Percentiles rank a stretch among this genome's conserved stretches.
Conservation (phyloP, 2,329 filamentous ascomycete species). For the Acephala macrosclerotiorum region DNA sequence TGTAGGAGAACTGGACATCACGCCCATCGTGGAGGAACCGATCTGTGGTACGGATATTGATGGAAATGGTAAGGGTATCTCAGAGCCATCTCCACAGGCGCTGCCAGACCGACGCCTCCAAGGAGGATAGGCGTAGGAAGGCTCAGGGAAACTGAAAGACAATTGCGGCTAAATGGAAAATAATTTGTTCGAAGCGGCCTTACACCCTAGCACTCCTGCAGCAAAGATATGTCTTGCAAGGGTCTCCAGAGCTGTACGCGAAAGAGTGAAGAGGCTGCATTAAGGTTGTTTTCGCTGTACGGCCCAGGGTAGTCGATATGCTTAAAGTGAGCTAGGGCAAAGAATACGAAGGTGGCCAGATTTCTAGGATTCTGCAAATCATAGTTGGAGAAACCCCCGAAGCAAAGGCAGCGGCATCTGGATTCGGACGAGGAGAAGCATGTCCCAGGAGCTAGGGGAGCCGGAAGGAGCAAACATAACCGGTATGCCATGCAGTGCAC, state of each 20-base stretch:
- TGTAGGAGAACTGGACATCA: slow-evolving; percentile 17
- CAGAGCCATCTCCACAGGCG: slow-evolving; percentile 22
- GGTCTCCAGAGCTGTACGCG: not conserved
- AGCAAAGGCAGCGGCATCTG: not conserved
- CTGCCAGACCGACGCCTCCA: slow-evolving; percentile 11
- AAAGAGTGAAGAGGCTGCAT: not conserved
- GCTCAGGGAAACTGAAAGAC: not conserved
- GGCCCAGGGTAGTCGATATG: not conserved
- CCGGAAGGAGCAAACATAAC: not conserved
- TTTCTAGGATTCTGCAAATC: not conserved
- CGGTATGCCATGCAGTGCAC: not conserved
- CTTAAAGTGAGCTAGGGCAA: not conserved
- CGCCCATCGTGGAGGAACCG: not conserved
- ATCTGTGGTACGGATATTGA: slow-evolving; percentile 15
- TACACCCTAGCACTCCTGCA: not conserved
- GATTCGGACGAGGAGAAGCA: not conserved
- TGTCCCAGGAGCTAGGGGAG: not conserved
- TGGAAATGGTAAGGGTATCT: slow-evolving; percentile 16
- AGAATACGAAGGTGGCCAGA: not conserved
- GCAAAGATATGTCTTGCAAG: not conserved
- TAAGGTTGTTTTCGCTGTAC: not conserved
- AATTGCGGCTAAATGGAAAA: not conserved
- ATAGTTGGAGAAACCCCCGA: not conserved
- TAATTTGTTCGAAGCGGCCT: not conserved
- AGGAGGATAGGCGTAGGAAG: slow-evolving; percentile 2